A percentile compares a stretch with the other conserved stretches of the same genome.
Evolutionary conservation across 2,329 filamentous ascomycete genomes (phyloP).

Genomic region (Aschersonia sp.): DNA sequence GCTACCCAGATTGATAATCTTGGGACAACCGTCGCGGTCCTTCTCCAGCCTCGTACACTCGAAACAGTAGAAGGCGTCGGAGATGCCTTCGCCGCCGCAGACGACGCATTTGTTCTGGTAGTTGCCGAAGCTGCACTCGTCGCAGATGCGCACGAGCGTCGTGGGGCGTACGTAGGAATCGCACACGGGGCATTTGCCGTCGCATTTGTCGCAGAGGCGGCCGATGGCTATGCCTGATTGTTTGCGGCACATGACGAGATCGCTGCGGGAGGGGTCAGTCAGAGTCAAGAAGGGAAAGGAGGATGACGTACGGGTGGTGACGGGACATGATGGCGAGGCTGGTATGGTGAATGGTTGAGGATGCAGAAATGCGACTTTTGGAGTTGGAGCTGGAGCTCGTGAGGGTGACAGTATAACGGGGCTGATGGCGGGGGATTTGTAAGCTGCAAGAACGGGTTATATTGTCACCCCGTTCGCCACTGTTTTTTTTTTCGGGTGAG

Average conservation of each 20-base stretch:
- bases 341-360: background rate
- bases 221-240: constrained; percentile 95
- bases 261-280: constrained; percentile 31
- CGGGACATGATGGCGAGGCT: constrained; percentile 52
- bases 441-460: background rate
- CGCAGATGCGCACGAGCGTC: constrained; percentile 93
- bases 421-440: background rate
- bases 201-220: constrained; percentile 98
- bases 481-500: no score
- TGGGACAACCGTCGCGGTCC: constrained; percentile 92
- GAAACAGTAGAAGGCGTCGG: constrained; percentile 98
- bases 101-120: constrained; percentile 99
- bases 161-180: constrained; percentile 98
- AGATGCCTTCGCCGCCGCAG: constrained; percentile 95
- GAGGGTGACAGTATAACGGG: no score
- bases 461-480: no score
- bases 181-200: constrained; percentile 98
- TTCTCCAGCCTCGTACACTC: constrained; percentile 96
- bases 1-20: constrained; percentile 97
- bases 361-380: background rate
- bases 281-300: background rate
- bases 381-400: background rate
- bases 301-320: constrained; percentile 65
- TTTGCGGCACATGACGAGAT: constrained; percentile 99
- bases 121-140: constrained; percentile 98